Evolutionary conservation across 1,284 basidiomycete genomes (phyloP), one percentile per base, ranked within the genome.

Genomic region (Coniferiporia weirii): DNA sequence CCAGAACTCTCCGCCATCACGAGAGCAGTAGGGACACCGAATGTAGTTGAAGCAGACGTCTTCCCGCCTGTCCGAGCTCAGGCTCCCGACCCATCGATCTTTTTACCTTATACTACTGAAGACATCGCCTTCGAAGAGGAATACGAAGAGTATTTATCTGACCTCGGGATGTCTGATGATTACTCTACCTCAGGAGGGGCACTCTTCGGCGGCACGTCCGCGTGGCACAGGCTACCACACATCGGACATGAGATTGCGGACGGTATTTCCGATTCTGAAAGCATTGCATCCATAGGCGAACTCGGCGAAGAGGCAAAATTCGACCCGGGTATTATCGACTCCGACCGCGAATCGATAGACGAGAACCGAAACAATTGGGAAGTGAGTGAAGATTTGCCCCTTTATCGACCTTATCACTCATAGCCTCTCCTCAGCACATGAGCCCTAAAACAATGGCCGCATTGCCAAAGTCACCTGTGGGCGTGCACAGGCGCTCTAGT

Each of bases 281-380:
- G 91, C 67, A 90, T 95, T 35, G 91, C 82, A 9, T 85, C 87
- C 8, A 93, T 96, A 55, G 93, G 89, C 46, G 93, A 95, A 66
- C 76, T 95, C 36, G 89, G 89, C 17, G 79, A 91, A 54, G 91
- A 92, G 57, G 76, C 83, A 47, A 79, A 89, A 44, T 73, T 91
- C 52, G 85, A 89, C 64, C 67, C 75, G 15, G 76, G 76, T 59
- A 76, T 79, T 62, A 84, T 85, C 63, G 84, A 85, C 59, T 66
- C 63, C 2, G 66, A 68, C 22, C 75, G 77, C 47, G 82, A 85
- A 56, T 75, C 78, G 43, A 79, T 83, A 17, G 86, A 92, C 67
- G 88, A 89, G 72, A 90, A 93, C 66, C 73, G 89, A 65, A 96
- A 95, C 67, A 93, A 94, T 64, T 96, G 93, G 93, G 93, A 94